phyloP scores from a whole-genome alignment of 345 rosid genomes.

The Psidium guajava region DNA sequence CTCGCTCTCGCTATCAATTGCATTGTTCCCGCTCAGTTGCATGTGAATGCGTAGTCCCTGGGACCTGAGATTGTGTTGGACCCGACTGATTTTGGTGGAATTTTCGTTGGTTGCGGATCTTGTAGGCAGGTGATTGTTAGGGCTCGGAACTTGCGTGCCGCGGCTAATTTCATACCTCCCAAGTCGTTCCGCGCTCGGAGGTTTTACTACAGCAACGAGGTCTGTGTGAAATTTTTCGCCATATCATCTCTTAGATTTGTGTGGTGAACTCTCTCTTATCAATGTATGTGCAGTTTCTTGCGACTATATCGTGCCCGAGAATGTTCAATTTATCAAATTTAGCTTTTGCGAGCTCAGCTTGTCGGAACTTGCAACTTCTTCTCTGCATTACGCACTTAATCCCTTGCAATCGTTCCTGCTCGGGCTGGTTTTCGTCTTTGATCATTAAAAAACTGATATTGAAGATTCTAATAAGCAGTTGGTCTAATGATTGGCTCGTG shows the following conservation, averaged over 20 bases:
- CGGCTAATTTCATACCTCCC: constrained; percentile 76
- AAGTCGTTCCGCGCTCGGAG: constrained; percentile 87
- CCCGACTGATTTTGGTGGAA: neutral
- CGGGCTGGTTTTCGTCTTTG: neutral
- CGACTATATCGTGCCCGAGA: neutral
- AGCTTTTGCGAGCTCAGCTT: neutral
- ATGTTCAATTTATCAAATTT: neutral
- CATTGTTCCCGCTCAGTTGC: neutral
- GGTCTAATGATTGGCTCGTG: neutral
- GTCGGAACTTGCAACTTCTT: neutral
- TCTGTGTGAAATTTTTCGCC: constrained; percentile 1
- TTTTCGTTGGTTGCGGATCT: neutral
- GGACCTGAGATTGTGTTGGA: neutral
- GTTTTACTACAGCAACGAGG: constrained; percentile 84
- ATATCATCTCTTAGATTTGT: neutral
- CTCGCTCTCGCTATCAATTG: neutral
- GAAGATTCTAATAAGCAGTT: neutral
- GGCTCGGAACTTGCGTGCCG: constrained; percentile 81
- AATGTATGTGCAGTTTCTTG: neutral
- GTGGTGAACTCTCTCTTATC: neutral
- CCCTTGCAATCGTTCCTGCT: neutral
- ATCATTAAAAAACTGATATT: neutral
- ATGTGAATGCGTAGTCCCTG: neutral
- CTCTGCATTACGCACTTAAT: neutral
- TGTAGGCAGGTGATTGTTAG: constrained; percentile 72